Percentiles rank a stretch among this genome's conserved stretches.
phyloP scores from a whole-genome alignment of 2,329 filamentous ascomycete species.

The Aspergillus ustus region DNA sequence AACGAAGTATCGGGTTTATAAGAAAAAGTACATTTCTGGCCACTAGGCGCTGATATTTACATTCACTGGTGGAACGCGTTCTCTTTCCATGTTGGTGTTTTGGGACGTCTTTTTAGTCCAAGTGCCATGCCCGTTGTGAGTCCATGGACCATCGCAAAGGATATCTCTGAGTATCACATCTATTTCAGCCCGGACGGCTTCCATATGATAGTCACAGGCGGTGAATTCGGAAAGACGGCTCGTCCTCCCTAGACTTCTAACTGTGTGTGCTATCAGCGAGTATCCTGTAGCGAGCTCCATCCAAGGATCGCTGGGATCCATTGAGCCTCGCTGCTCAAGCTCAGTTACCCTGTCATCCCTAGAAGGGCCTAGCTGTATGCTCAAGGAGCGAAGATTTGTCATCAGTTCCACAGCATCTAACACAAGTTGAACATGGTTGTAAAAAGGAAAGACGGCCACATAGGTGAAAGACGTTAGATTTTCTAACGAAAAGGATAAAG shows the following conservation, averaged over 20 bases:
- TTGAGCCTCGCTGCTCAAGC: slow-evolving; percentile 43
- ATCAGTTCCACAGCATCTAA: slow-evolving; percentile 53
- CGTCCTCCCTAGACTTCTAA: slow-evolving; percentile 31
- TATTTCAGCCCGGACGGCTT: slow-evolving; percentile 35
- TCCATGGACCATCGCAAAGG: slow-evolving; percentile 33
- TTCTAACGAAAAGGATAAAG: slow-evolving; percentile 52
- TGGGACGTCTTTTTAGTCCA: slow-evolving; percentile 29
- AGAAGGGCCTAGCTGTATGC: slow-evolving; percentile 56
- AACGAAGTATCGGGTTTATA: not conserved
- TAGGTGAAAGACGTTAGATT: slow-evolving; percentile 55
- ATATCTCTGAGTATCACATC: slow-evolving; percentile 29
- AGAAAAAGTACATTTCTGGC: not conserved
- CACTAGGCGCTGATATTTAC: not conserved
- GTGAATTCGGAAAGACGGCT: slow-evolving; percentile 32
- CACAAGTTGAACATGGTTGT: slow-evolving; percentile 60
- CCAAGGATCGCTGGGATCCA: slow-evolving; percentile 54
- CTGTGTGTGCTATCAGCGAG: slow-evolving; percentile 47
- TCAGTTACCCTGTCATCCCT: slow-evolving; percentile 42
- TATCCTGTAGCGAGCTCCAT: slow-evolving; percentile 60
- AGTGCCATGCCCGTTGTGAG: slow-evolving; percentile 34
- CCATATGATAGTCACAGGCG: slow-evolving; percentile 37
- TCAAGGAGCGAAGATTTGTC: slow-evolving; percentile 58
- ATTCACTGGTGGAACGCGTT: not conserved
- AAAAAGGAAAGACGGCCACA: slow-evolving; percentile 69
- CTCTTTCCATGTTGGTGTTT: not conserved